Conservation (phyloP, 495 filamentous ascomycete genomes). For the Penicillium odoratum region DNA sequence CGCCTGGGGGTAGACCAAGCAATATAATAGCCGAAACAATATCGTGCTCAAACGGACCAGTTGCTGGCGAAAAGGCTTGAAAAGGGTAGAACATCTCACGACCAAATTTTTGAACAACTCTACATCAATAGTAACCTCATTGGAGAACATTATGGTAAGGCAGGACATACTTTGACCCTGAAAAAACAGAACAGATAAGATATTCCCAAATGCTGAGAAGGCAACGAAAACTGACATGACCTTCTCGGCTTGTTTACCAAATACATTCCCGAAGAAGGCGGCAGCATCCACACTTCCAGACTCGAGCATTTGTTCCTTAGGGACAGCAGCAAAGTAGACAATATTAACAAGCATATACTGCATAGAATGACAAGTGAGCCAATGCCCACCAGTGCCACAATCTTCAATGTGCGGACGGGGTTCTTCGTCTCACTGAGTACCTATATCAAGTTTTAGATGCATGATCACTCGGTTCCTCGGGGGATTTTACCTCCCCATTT, state of each 20-base stretch:
- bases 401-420: constrained; percentile 61
- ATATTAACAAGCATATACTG: constrained; percentile 72
- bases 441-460: constrained; percentile 24
- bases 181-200: constrained; percentile 67
- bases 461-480: background rate
- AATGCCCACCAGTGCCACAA: constrained; percentile 64
- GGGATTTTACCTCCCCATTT: constrained; percentile 5
- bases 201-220: constrained; percentile 70
- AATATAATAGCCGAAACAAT: constrained; percentile 60
- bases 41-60: constrained; percentile 62
- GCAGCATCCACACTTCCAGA: constrained; percentile 63
- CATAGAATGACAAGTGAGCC: constrained; percentile 60
- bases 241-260: constrained; percentile 56
- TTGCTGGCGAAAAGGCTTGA: constrained; percentile 65
- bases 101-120: constrained; percentile 62
- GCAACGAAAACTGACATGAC: constrained; percentile 71
- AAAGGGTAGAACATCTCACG: constrained; percentile 63
- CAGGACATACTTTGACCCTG: constrained; percentile 54
- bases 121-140: background rate
- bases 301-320: constrained; percentile 59
- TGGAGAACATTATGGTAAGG: background rate
- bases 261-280: constrained; percentile 66
- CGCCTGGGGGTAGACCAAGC: constrained; percentile 62
- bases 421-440: constrained; percentile 63
- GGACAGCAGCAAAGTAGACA: constrained; percentile 69